Conservation (phyloP, 2,329 filamentous ascomycete species). For the Pyrenophora graminea region DNA sequence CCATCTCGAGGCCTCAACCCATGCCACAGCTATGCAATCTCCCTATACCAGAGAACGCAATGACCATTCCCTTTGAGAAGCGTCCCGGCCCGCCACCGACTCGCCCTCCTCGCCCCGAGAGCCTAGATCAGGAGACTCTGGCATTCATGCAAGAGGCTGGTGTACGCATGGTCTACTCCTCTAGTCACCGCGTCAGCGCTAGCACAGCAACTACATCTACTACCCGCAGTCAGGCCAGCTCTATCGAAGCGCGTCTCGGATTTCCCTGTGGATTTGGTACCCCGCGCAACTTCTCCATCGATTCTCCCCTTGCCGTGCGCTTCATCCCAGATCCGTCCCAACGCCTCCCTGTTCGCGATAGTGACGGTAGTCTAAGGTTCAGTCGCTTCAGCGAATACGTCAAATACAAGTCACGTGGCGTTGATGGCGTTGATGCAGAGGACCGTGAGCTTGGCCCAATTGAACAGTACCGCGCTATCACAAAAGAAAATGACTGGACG, state of each 20-base stretch:
- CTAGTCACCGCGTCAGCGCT: slow-evolving; percentile 8
- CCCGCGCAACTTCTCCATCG: slow-evolving; percentile 6
- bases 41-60: slow-evolving; percentile 2
- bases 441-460: slow-evolving; percentile 20
- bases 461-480: slow-evolving; percentile 15
- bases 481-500: slow-evolving; percentile 23
- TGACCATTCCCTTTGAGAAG: slow-evolving; percentile 19
- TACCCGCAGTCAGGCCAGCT: slow-evolving; percentile 7
- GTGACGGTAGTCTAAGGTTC: slow-evolving; percentile 10
- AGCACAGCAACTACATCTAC: slow-evolving; percentile 15
- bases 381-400: slow-evolving; percentile 23
- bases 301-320: slow-evolving; percentile 16
- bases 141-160: slow-evolving; percentile 20
- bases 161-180: slow-evolving; percentile 19
- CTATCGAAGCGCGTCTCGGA: slow-evolving; percentile 18
- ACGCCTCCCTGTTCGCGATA: slow-evolving; percentile 18
- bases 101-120: slow-evolving; percentile 22
- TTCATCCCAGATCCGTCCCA: slow-evolving; percentile 8
- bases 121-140: slow-evolving; percentile 20
- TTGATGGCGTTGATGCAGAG: slow-evolving; percentile 14
- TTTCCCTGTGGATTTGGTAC: slow-evolving; percentile 15
- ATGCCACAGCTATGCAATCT: slow-evolving; percentile 6
- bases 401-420: slow-evolving; percentile 1
- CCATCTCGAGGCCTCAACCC: slow-evolving; percentile 23
- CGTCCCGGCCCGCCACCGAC: slow-evolving; percentile 15